A percentile compares a stretch with the other conserved stretches of the same genome.
Evolutionary conservation across 768 basidiomycete species (phyloP).

Genomic region (Termitomyces sp.): DNA sequence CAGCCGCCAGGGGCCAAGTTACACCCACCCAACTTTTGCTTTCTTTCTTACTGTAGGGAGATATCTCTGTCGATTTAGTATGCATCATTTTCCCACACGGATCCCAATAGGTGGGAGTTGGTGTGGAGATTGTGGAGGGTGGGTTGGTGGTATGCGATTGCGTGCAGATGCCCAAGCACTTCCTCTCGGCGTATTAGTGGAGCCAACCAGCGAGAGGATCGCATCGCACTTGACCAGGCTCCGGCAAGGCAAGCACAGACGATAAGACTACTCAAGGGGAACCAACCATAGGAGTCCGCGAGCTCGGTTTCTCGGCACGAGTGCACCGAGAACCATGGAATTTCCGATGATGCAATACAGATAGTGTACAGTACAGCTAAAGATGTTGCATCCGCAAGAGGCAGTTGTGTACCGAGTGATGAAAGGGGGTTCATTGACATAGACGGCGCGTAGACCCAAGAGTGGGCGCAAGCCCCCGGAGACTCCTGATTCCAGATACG

Average conservation of each 20-base stretch:
- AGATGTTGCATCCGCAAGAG: conserved; percentile 3
- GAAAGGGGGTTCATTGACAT: not conserved
- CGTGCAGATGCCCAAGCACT: not conserved
- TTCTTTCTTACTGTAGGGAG: not conserved
- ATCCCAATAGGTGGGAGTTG: not conserved
- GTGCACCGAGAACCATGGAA: not conserved
- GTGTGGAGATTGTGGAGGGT: not conserved
- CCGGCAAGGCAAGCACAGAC: not conserved
- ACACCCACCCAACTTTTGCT: not conserved
- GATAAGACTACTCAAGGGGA: not conserved
- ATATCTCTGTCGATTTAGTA: not conserved
- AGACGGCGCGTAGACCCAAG: conserved; percentile 1
- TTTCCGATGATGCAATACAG: not conserved
- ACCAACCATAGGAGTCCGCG: not conserved
- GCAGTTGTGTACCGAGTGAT: conserved; percentile 7
- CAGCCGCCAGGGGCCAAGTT: not conserved
- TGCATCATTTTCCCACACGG: not conserved
- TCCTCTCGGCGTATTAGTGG: not conserved
- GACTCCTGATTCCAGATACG: conserved; percentile 7
- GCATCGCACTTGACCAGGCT: not conserved
- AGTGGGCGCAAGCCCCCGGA: conserved; percentile 6
- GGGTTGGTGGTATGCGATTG: too few species aligned
- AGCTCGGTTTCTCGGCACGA: conserved; percentile 4
- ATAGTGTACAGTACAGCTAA: not conserved
- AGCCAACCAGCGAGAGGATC: not conserved